A percentile compares a stretch with the other conserved stretches of the same genome.
Evolutionary conservation across 1,284 basidiomycete genomes (phyloP).

Genomic region (Cryptococcus sp.): DNA sequence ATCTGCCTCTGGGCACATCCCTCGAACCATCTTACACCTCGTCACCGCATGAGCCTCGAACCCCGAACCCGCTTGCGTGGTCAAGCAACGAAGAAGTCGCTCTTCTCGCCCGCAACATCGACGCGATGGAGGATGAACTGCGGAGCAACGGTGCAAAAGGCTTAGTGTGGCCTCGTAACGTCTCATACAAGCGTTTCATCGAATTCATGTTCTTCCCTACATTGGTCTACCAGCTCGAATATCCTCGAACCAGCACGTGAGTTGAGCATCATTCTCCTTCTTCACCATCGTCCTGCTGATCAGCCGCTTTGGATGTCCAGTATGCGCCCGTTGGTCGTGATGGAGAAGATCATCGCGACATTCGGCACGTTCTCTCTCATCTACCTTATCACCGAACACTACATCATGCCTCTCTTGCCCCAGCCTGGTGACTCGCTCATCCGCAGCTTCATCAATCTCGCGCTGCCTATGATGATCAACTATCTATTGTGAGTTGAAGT

Average conservation of each 20-base stretch:
- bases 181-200: constrained; percentile 79
- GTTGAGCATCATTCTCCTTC: constrained; percentile 27
- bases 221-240: constrained; percentile 94
- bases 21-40: constrained; percentile 46
- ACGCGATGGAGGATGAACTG: constrained; percentile 75
- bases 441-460: constrained; percentile 77
- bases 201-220: constrained; percentile 89
- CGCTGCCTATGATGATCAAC: constrained; percentile 85
- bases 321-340: constrained; percentile 85
- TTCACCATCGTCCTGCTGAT: not conserved
- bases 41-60: constrained; percentile 48
- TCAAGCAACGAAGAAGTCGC: constrained; percentile 72
- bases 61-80: constrained; percentile 63
- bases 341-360: constrained; percentile 93
- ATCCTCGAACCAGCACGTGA: constrained; percentile 81
- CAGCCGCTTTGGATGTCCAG: constrained; percentile 51
- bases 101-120: constrained; percentile 71
- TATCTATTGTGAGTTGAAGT: constrained; percentile 50
- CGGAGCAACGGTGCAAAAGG: constrained; percentile 63
- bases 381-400: constrained; percentile 86
- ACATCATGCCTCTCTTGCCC: constrained; percentile 81
- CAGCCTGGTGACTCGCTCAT: constrained; percentile 69
- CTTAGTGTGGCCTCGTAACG: constrained; percentile 82
- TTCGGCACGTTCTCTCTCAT: constrained; percentile 94
- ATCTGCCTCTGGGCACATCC: constrained; percentile 49